These are phyloP conservation scores for Pyrus betulifolia DNA, from an alignment of 306 rosid genomes.

Conservation along the genomic window DNA sequence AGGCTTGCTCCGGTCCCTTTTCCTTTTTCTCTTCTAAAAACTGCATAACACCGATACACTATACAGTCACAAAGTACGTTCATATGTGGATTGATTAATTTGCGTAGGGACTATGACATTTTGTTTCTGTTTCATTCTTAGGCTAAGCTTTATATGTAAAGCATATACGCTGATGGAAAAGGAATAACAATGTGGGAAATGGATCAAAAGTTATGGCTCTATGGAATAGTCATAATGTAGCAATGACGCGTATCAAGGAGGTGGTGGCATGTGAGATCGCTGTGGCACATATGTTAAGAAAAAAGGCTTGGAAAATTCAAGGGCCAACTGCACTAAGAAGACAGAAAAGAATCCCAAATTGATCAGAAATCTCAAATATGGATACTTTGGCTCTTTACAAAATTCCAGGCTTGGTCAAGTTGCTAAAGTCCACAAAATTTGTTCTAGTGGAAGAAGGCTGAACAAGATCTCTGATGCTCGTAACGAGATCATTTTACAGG, in stretches of 20 bases:
- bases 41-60: not conserved
- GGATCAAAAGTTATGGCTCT: not conserved
- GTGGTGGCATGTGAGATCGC: not conserved
- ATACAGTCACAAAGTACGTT: not conserved
- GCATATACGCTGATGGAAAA: not conserved
- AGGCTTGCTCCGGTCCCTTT: not conserved
- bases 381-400: not conserved
- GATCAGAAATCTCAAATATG: conserved; percentile 6
- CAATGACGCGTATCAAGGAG: not conserved
- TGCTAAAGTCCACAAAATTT: not conserved
- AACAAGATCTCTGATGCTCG: not conserved
- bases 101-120: not conserved
- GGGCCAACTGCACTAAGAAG: not conserved
- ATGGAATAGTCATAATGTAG: not conserved
- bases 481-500: conserved; percentile 17
- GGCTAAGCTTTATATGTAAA: not conserved
- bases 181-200: not conserved
- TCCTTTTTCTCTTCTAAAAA: not conserved
- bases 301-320: not conserved
- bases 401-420: conserved; percentile 13
- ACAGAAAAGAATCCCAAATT: not conserved
- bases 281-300: not conserved
- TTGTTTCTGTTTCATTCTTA: not conserved
- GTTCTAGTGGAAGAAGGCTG: conserved; percentile 15
- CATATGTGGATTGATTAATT: not conserved